These are phyloP conservation scores for Striga hermonthica DNA, from an alignment of 305 asterid species.

Conservation along the genomic window DNA sequence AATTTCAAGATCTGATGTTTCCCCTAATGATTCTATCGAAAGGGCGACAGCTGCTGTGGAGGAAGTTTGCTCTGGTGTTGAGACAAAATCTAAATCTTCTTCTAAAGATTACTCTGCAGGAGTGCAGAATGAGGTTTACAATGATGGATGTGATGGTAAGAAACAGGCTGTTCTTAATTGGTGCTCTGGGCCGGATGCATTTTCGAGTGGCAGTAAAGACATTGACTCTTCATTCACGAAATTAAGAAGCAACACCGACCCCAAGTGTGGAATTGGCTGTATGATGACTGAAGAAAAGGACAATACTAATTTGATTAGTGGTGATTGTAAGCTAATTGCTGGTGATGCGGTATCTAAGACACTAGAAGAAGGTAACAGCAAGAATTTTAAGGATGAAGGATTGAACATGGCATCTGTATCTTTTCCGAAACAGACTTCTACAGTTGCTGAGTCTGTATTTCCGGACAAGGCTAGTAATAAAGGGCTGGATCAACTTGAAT, in stretches of 20 bases:
- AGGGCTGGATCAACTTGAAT: slow-evolving; percentile 24
- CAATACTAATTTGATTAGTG: slow-evolving; percentile 27
- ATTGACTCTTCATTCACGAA: slow-evolving; percentile 6
- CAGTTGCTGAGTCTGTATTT: slow-evolving; percentile 31
- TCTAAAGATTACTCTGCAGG: slow-evolving; percentile 29
- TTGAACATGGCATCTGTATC: slow-evolving; percentile 16
- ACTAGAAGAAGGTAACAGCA: slow-evolving; percentile 35
- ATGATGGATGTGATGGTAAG: slow-evolving; percentile 35
- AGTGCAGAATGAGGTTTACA: slow-evolving; percentile 26
- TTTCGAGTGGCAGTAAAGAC: slow-evolving; percentile 22
- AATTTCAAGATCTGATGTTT: slow-evolving; percentile 48
- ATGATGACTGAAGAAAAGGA: slow-evolving; percentile 28
- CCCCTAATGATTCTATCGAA: slow-evolving; percentile 42
- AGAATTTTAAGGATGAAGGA: slow-evolving; percentile 32
- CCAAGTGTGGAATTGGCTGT: slow-evolving; percentile 25
- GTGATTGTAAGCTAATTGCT: slow-evolving; percentile 33
- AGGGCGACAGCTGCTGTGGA: slow-evolving; percentile 37
- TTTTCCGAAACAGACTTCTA: slow-evolving; percentile 28
- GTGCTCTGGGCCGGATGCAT: slow-evolving; percentile 26
- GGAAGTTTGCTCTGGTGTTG: slow-evolving; percentile 38
- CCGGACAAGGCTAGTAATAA: slow-evolving; percentile 32
- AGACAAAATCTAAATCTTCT: slow-evolving; percentile 40
- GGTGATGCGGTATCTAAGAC: slow-evolving; percentile 30
- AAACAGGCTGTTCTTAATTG: slow-evolving; percentile 31
- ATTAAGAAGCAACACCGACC: slow-evolving; percentile 29